Evolutionary conservation across 176 grass and related monocot species (phyloP).

Genomic region (Panicum miliaceum): DNA sequence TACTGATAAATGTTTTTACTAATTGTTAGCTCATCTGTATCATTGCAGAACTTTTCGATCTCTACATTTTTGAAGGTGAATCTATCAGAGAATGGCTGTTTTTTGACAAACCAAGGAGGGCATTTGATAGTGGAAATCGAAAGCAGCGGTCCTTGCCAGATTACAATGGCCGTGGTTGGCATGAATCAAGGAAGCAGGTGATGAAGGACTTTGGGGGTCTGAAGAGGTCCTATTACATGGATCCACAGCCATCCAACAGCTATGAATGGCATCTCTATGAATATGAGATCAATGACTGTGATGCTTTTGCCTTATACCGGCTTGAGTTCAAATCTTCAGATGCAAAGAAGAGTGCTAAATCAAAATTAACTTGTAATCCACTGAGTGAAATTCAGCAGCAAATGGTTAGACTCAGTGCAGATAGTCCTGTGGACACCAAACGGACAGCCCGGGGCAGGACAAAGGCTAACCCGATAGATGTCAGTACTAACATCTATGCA

Average conservation of each 20-base stretch:
- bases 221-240: constrained; percentile 98
- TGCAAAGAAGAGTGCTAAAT: constrained; percentile 82
- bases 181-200: constrained; percentile 92
- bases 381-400: constrained; percentile 76
- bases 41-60: constrained; percentile 82
- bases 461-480: constrained; percentile 54
- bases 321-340: constrained; percentile 87
- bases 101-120: constrained; percentile 91
- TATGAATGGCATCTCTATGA: constrained; percentile 96
- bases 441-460: constrained; percentile 42
- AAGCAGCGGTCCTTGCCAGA: constrained; percentile 93
- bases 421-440: constrained; percentile 64
- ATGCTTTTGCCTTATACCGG: constrained; percentile 75
- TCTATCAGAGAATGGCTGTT: constrained; percentile 96
- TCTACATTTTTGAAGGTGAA: constrained; percentile 89
- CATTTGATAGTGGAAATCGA: constrained; percentile 87
- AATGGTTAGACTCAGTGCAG: constrained; percentile 65
- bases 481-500: constrained; percentile 44
- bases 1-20: constrained; percentile 31
- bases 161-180: constrained; percentile 85
- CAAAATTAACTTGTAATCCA: constrained; percentile 51
- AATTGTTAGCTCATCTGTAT: constrained; percentile 38
- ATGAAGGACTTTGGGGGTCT: constrained; percentile 92
- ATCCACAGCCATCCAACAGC: constrained; percentile 73
- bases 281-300: constrained; percentile 88